A percentile compares a stretch with the other conserved stretches of the same genome.
These are phyloP conservation scores for Linum lewisii DNA, from an alignment of 345 rosid genomes.

Conservation along the genomic window DNA sequence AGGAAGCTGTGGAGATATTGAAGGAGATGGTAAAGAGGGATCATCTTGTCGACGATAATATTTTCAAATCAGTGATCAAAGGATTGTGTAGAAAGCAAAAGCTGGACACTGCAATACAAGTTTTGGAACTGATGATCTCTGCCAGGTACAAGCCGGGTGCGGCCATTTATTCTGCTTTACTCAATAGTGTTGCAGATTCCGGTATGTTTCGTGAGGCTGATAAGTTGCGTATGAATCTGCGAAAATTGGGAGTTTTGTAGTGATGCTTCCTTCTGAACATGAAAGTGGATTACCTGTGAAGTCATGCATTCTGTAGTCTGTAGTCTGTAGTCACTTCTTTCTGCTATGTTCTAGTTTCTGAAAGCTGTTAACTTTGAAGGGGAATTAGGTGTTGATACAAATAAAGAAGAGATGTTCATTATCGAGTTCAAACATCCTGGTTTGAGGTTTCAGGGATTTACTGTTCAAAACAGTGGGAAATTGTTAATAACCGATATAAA, in stretches of 20 bases:
- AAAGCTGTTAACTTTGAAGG: too few species aligned
- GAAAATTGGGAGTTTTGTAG: constrained; percentile 11
- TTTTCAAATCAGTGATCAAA: constrained; percentile 42
- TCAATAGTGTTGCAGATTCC: constrained; percentile 42
- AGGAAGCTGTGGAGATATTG: constrained; percentile 49
- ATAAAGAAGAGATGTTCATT: too few species aligned
- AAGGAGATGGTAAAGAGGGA: constrained; percentile 45
- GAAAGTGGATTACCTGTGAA: too few species aligned
- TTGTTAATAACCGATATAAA: too few species aligned
- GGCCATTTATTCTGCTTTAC: constrained; percentile 25
- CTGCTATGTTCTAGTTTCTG: too few species aligned
- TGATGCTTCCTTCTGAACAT: too few species aligned
- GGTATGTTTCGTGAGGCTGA: constrained; percentile 58
- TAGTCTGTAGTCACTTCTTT: neutral
- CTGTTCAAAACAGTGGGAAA: too few species aligned
- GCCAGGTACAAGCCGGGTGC: constrained; percentile 43
- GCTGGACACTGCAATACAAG: constrained; percentile 53
- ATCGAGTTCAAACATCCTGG: too few species aligned
- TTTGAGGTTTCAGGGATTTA: too few species aligned
- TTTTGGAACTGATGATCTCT: constrained; percentile 60
- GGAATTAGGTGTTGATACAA: too few species aligned
- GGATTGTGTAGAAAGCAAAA: constrained; percentile 49
- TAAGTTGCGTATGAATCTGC: constrained; percentile 42
- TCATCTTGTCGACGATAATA: constrained; percentile 33
- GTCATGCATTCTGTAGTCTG: too few species aligned